Conservation (phyloP, 768 basidiomycete genomes). For the Udeniomyces megalosporus region DNA sequence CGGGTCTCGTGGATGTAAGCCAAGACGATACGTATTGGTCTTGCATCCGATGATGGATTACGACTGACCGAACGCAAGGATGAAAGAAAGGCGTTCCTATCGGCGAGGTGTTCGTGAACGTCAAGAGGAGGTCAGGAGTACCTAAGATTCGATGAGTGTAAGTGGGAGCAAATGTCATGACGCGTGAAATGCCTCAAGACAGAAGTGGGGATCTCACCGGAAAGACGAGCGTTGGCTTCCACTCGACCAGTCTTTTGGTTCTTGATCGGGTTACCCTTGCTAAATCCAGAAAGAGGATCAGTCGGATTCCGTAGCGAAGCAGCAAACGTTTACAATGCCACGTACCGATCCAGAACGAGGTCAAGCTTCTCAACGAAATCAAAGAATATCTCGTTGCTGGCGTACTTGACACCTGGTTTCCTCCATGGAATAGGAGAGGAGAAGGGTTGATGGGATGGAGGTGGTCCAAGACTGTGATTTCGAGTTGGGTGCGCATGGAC, state of each 20-base stretch:
- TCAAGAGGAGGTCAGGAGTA: conserved; percentile 70
- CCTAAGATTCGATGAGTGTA: conserved; percentile 35
- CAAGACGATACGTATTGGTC: no score
- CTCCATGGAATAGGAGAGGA: conserved; percentile 90
- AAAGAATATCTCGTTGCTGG: conserved; percentile 83
- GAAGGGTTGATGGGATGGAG: conserved; percentile 40
- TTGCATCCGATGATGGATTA: no score
- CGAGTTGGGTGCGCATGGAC: no score
- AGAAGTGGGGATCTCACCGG: conserved; percentile 37
- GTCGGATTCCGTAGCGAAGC: no score
- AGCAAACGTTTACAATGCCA: background rate
- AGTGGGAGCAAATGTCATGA: background rate
- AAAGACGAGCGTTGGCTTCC: conserved; percentile 58
- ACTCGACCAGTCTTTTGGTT: conserved; percentile 68
- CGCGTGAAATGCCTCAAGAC: background rate
- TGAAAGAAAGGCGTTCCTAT: conserved; percentile 75
- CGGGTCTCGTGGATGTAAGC: no score
- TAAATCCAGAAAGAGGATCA: no score
- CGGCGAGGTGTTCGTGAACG: conserved; percentile 56
- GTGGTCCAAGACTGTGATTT: conserved; percentile 22
- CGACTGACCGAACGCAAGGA: conserved; percentile 62
- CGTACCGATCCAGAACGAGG: conserved; percentile 61
- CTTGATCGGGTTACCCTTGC: background rate
- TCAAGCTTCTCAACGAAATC: conserved; percentile 71
- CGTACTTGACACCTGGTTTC: conserved; percentile 61